These are phyloP conservation scores for Dissophora globulifera DNA, from an alignment of 192 early-diverging fungal genomes.

Conservation along the genomic window DNA sequence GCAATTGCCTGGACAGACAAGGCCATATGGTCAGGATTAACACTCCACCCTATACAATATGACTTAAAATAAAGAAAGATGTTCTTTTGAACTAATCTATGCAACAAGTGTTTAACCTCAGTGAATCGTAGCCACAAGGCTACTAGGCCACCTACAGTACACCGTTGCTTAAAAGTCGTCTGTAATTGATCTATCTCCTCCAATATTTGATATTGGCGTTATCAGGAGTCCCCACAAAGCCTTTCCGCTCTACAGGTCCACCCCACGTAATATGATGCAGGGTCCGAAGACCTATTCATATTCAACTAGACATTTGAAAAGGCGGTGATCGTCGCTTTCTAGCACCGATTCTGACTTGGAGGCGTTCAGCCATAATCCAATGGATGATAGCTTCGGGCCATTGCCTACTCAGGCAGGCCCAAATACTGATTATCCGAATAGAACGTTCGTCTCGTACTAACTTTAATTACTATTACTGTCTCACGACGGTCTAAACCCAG, in stretches of 20 bases:
- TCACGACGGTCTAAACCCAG: conserved; percentile 95
- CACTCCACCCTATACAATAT: no score
- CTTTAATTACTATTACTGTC: no score
- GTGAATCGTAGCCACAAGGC: background rate
- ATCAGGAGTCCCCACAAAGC: background rate
- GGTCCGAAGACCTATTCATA: background rate
- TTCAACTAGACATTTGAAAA: background rate
- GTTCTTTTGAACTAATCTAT: conserved; percentile 2
- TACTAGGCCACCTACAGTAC: background rate
- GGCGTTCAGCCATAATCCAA: background rate
- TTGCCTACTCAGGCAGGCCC: background rate
- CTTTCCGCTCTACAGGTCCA: background rate
- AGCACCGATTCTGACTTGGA: background rate
- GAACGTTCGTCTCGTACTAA: no score
- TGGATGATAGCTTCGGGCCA: background rate
- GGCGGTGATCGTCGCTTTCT: background rate
- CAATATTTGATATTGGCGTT: conserved; percentile 2
- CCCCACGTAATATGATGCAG: background rate
- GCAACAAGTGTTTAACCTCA: background rate
- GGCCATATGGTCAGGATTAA: no score
- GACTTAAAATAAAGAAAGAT: no score
- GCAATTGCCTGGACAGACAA: no score
- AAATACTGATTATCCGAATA: no score
- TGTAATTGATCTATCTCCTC: conserved; percentile 1
- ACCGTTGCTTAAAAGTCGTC: conserved; percentile 7